These are phyloP conservation scores for Xylaria hypoxylon DNA, from an alignment of 2,329 filamentous ascomycete species.

Conservation along the genomic window DNA sequence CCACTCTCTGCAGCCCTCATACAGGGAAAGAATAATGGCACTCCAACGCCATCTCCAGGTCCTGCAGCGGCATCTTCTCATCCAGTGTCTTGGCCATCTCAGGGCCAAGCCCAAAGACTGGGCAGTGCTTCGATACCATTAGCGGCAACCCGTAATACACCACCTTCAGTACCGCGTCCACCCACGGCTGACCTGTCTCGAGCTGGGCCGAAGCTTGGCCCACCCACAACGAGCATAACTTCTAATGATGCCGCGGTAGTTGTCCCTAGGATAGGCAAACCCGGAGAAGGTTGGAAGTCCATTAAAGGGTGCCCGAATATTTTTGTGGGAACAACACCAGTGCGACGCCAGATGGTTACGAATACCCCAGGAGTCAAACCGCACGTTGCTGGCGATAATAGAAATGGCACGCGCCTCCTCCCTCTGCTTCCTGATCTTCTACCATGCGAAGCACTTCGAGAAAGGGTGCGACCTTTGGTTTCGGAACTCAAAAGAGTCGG, in stretches of 20 bases:
- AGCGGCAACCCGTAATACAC: slow-evolving; percentile 16
- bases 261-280: slow-evolving; percentile 7
- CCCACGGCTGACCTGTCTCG: slow-evolving; percentile 7
- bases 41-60: slow-evolving; percentile 7
- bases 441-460: slow-evolving; percentile 36
- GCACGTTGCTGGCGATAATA: slow-evolving; percentile 36
- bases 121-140: slow-evolving; percentile 18
- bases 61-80: slow-evolving; percentile 11
- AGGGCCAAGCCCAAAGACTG: slow-evolving; percentile 25
- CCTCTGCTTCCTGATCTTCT: slow-evolving; percentile 26
- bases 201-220: not conserved
- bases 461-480: slow-evolving; percentile 34
- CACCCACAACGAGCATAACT: not conserved
- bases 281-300: slow-evolving; percentile 25
- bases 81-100: slow-evolving; percentile 24
- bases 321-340: slow-evolving; percentile 23
- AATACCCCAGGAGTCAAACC: slow-evolving; percentile 32
- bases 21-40: slow-evolving; percentile 16
- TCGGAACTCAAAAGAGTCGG: slow-evolving; percentile 20
- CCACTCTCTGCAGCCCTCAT: slow-evolving; percentile 2
- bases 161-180: slow-evolving; percentile 23
- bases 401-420: slow-evolving; percentile 32
- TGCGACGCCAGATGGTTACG: slow-evolving; percentile 30
- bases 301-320: slow-evolving; percentile 36
- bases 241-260: slow-evolving; percentile 3